A percentile compares a stretch with the other conserved stretches of the same genome.
These are phyloP conservation scores for Phytophthora vignae DNA, from an alignment of 352 stramenopile genomes.

Conservation along the genomic window DNA sequence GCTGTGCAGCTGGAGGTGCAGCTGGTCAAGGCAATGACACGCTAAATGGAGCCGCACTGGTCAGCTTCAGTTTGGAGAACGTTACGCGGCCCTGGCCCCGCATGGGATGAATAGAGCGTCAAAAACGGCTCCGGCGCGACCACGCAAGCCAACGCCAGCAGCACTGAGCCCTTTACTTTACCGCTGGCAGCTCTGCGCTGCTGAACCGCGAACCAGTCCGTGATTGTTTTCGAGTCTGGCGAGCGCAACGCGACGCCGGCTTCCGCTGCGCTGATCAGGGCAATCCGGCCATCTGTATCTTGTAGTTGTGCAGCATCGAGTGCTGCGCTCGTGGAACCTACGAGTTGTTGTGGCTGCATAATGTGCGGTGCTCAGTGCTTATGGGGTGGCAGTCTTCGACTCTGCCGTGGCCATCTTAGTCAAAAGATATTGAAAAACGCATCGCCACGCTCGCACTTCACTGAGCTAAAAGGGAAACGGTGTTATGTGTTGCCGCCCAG, in stretches of 20 bases:
- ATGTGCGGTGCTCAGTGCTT: too few relatives aligned
- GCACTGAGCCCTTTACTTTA: too few relatives aligned
- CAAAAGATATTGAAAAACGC: too few relatives aligned
- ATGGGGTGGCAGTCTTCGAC: too few relatives aligned
- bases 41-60: not conserved
- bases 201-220: not conserved
- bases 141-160: not conserved
- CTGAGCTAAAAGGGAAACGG: too few relatives aligned
- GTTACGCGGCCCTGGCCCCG: not conserved
- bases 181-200: not conserved
- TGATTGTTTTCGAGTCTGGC: not conserved
- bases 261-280: not conserved
- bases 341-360: too few relatives aligned
- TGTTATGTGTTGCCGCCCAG: too few relatives aligned
- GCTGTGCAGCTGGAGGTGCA: not conserved
- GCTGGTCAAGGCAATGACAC: not conserved
- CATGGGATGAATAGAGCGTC: not conserved
- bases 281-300: not conserved
- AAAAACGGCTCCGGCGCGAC: not conserved
- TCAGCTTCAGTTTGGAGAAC: constrained; percentile 3
- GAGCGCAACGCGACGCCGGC: not conserved
- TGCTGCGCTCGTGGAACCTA: too few relatives aligned
- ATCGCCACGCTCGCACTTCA: too few relatives aligned
- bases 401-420: too few relatives aligned
- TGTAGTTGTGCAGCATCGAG: too few relatives aligned